These are phyloP conservation scores for Moniliophthora roreri DNA, from an alignment of 1,284 basidiomycete species.

Conservation along the genomic window DNA sequence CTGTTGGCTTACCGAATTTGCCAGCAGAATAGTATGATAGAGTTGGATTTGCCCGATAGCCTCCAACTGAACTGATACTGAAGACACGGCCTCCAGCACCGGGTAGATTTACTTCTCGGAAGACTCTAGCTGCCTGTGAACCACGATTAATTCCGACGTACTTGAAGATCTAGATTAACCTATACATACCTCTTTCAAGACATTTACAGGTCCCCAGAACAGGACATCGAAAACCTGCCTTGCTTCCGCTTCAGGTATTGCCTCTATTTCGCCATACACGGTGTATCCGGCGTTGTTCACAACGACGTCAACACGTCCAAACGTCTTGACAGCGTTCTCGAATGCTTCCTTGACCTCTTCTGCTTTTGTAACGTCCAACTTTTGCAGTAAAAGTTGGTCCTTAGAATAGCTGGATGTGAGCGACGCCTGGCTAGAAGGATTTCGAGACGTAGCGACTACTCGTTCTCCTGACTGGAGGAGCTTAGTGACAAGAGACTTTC, in stretches of 20 bases:
- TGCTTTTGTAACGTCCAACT: conserved; percentile 34
- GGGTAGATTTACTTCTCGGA: conserved; percentile 24
- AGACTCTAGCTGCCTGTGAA: conserved; percentile 16
- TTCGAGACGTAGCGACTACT: conserved; percentile 35
- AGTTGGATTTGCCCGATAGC: conserved; percentile 28
- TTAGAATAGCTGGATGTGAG: conserved; percentile 26
- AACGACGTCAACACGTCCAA: conserved; percentile 39
- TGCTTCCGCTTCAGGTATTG: conserved; percentile 26
- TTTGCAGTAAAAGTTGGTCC: conserved; percentile 33
- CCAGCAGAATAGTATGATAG: conserved; percentile 25
- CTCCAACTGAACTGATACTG: conserved; percentile 32
- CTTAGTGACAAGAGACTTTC: conserved; percentile 27
- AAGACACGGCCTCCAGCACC: conserved; percentile 30
- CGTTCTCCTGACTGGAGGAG: conserved; percentile 30
- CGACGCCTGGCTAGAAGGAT: conserved; percentile 27
- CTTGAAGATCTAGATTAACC: background rate
- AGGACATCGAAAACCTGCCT: conserved; percentile 28
- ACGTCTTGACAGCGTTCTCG: conserved; percentile 25
- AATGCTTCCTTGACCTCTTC: conserved; percentile 31
- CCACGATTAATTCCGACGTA: background rate
- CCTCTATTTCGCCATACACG: conserved; percentile 29
- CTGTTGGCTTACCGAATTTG: conserved; percentile 32
- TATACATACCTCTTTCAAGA: conserved; percentile 23
- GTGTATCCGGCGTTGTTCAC: conserved; percentile 38
- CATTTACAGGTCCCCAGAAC: conserved; percentile 33